These are phyloP conservation scores for Plasmodium cynomolgi DNA, from an alignment of 169 alveolate genomes.

Conservation along the genomic window DNA sequence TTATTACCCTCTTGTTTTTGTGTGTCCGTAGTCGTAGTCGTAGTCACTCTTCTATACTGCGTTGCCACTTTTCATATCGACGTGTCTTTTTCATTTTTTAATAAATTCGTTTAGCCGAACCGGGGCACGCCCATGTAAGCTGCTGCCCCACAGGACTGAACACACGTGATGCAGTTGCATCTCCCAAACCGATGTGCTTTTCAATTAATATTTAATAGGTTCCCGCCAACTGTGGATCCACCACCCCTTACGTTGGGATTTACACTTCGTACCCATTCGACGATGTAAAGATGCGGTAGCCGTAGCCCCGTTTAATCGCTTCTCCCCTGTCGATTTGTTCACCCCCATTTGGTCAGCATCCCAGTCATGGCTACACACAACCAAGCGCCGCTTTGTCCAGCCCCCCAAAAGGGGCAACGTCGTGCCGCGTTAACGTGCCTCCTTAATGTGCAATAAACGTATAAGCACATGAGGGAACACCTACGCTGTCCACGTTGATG, in stretches of 20 bases:
- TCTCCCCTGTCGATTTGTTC: neutral
- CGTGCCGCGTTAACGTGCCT: neutral
- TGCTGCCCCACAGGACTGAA: neutral
- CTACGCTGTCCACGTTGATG: neutral
- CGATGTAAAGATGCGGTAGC: neutral
- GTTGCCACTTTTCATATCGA: neutral
- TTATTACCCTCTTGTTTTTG: neutral
- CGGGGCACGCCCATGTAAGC: neutral
- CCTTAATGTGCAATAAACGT: neutral
- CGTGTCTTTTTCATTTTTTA: neutral
- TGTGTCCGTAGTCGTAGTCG: neutral
- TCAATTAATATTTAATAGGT: too few species aligned
- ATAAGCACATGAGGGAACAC: neutral
- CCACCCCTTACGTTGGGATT: neutral
- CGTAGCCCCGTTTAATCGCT: neutral
- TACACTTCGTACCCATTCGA: neutral
- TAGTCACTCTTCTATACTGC: neutral
- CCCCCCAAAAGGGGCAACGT: neutral
- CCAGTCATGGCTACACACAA: neutral
- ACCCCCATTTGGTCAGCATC: neutral
- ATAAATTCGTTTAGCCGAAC: neutral
- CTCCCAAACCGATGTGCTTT: neutral
- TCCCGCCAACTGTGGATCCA: neutral
- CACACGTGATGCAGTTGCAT: neutral
- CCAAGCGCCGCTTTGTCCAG: neutral